Percentiles rank a stretch among this genome's conserved stretches.
Conservation (phyloP, 2,329 filamentous ascomycete species). For the Exophiala aquamarina region DNA sequence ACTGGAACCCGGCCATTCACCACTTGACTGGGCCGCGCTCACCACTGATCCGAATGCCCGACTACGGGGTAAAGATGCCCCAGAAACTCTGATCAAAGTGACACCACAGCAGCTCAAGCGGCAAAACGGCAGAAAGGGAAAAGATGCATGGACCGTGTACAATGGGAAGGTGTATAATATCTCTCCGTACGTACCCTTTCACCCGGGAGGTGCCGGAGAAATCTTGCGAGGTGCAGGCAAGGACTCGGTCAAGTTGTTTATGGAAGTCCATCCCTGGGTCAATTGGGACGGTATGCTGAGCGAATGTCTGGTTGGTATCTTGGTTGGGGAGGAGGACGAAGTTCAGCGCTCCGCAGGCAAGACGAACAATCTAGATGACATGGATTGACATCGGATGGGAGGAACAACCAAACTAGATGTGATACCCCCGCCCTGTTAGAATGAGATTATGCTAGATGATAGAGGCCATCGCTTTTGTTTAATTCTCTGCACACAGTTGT, state of each 20-base stretch:
- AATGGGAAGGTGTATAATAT: conserved; percentile 94
- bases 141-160: conserved; percentile 86
- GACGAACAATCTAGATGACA: conserved; percentile 52
- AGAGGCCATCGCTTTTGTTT: neutral
- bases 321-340: conserved; percentile 56
- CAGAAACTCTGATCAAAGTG: conserved; percentile 65
- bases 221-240: conserved; percentile 64
- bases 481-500: no score
- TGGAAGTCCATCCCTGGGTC: conserved; percentile 67
- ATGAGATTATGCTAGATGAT: conserved; percentile 5
- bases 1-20: conserved; percentile 86
- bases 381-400: conserved; percentile 51
- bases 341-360: conserved; percentile 13
- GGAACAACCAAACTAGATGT: conserved; percentile 1
- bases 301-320: conserved; percentile 61
- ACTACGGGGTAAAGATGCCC: conserved; percentile 58
- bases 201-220: conserved; percentile 73
- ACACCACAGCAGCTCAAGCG: conserved; percentile 76
- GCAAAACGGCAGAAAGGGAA: conserved; percentile 79
- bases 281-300: conserved; percentile 68
- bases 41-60: conserved; percentile 60
- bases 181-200: conserved; percentile 82
- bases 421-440: conserved; percentile 13
- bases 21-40: conserved; percentile 91
- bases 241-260: conserved; percentile 64